A percentile compares a stretch with the other conserved stretches of the same genome.
These are phyloP conservation scores for Nakataea oryzae DNA, from an alignment of 2,329 filamentous ascomycete genomes.

Conservation along the genomic window DNA sequence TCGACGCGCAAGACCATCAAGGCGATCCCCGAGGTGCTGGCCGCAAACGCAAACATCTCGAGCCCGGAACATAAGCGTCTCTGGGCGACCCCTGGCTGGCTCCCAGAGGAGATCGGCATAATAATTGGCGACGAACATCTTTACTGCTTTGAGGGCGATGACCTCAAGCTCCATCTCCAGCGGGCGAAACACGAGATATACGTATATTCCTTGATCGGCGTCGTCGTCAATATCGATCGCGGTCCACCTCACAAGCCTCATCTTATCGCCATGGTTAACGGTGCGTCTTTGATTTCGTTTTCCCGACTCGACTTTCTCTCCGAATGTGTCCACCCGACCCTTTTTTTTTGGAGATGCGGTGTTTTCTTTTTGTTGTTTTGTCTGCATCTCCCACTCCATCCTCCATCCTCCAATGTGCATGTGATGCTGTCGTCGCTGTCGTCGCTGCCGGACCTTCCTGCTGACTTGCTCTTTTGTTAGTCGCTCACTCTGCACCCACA, in stretches of 20 bases:
- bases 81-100: slow-evolving; percentile 84
- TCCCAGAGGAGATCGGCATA: slow-evolving; percentile 89
- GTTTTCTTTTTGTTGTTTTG: not conserved
- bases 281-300: slow-evolving; percentile 28
- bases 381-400: not conserved
- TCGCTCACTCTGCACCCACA: slow-evolving; percentile 54
- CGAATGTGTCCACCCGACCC: not conserved
- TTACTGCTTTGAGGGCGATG: slow-evolving; percentile 88
- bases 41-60: slow-evolving; percentile 67
- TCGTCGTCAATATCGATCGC: slow-evolving; percentile 83
- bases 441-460: not conserved
- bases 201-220: slow-evolving; percentile 83
- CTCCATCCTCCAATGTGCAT: not conserved
- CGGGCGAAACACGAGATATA: slow-evolving; percentile 70
- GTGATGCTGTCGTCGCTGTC: not conserved
- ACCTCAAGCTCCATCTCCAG: slow-evolving; percentile 70
- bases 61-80: slow-evolving; percentile 64
- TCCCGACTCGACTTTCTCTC: not conserved
- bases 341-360: not conserved
- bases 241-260: slow-evolving; percentile 80
- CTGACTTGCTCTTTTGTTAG: slow-evolving; percentile 22
- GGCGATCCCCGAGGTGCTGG: slow-evolving; percentile 71
- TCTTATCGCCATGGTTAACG: slow-evolving; percentile 83
- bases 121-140: slow-evolving; percentile 80
- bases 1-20: slow-evolving; percentile 77